phyloP scores from a whole-genome alignment of 1,139 yeast species.

The Nakaseomyces nivariensis region DNA sequence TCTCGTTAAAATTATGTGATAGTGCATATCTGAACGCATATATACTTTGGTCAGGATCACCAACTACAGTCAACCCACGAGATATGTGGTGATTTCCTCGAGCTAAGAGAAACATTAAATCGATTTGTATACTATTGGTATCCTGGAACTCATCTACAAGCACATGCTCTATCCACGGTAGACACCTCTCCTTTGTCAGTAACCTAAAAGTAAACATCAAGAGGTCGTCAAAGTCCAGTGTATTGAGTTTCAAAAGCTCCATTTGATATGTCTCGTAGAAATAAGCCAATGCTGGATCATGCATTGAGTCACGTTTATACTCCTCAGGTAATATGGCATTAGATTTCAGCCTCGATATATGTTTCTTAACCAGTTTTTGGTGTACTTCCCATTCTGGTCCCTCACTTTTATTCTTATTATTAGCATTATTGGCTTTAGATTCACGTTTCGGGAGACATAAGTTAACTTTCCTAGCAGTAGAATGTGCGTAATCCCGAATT shows the following conservation, averaged over 20 bases:
- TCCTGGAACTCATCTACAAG: slow-evolving; percentile 94
- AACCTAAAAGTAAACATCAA: slow-evolving; percentile 46
- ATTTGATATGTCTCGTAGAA: slow-evolving; percentile 48
- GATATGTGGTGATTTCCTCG: slow-evolving; percentile 27
- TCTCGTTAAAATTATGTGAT: slow-evolving; percentile 50
- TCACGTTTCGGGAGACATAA: slow-evolving; percentile 20
- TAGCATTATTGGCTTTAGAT: not conserved
- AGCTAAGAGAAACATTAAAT: slow-evolving; percentile 54
- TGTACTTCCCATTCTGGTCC: slow-evolving; percentile 22
- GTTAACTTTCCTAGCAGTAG: slow-evolving; percentile 23
- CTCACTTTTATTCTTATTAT: not conserved
- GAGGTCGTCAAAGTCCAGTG: slow-evolving; percentile 80
- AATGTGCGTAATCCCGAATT: slow-evolving; percentile 25
- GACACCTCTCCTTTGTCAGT: slow-evolving; percentile 37
- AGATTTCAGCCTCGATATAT: slow-evolving; percentile 47
- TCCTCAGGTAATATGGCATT: slow-evolving; percentile 36
- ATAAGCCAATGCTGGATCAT: slow-evolving; percentile 27
- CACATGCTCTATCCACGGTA: slow-evolving; percentile 52
- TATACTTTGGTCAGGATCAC: slow-evolving; percentile 94
- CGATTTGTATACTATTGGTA: slow-evolving; percentile 68
- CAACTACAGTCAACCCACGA: slow-evolving; percentile 72
- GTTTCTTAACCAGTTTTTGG: slow-evolving; percentile 33
- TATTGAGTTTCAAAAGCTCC: slow-evolving; percentile 31
- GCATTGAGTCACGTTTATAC: slow-evolving; percentile 25
- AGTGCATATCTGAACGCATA: slow-evolving; percentile 83